phyloP scores from a whole-genome alignment of 1,284 basidiomycete species.

The Pisolithus thermaeus region DNA sequence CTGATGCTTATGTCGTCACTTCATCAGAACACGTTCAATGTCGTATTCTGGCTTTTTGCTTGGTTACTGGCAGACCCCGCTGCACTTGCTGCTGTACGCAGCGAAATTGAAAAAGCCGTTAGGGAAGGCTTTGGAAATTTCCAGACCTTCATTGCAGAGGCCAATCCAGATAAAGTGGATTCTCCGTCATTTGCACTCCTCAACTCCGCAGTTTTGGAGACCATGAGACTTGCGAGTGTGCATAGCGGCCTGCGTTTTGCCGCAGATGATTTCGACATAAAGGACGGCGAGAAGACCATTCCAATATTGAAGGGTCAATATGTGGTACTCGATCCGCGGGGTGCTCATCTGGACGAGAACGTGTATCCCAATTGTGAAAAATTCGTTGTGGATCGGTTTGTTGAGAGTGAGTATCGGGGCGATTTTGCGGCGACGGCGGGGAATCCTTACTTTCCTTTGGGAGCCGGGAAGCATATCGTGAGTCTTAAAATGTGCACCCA shows the following conservation, averaged over 20 bases:
- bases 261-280: conserved; percentile 14
- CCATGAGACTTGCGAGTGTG: conserved; percentile 18
- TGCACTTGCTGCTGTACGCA: no score
- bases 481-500: no score
- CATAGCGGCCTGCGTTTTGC: conserved; percentile 15
- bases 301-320: conserved; percentile 15
- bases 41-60: no score
- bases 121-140: no score
- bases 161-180: conserved; percentile 11
- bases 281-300: conserved; percentile 8
- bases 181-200: conserved; percentile 15
- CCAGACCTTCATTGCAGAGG: background rate
- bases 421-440: conserved; percentile 16
- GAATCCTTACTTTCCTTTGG: conserved; percentile 15
- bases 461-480: conserved; percentile 16
- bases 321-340: conserved; percentile 15
- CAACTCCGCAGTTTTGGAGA: conserved; percentile 26
- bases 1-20: no score
- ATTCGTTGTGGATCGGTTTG: conserved; percentile 20
- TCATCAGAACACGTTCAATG: no score
- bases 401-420: conserved; percentile 10
- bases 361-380: conserved; percentile 11
- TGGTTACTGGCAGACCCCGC: no score
- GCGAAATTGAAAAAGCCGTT: no score
- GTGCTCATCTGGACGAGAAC: conserved; percentile 16